Evolutionary conservation across 306 rosid species (phyloP).

Genomic region (Dalbergia cochinchinensis): DNA sequence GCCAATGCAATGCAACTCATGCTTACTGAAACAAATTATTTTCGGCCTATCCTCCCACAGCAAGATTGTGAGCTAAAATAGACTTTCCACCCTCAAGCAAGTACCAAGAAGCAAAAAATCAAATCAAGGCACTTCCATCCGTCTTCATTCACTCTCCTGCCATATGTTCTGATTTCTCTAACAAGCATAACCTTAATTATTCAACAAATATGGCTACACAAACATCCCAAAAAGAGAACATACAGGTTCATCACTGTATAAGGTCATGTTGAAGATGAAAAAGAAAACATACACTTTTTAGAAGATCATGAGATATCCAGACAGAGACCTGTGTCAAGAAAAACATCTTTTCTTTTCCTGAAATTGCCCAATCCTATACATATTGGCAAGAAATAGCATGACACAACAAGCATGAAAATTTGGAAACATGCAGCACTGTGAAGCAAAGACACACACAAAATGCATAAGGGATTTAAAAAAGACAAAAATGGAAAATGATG

Average conservation of each 20-base stretch:
- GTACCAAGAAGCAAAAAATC: neutral
- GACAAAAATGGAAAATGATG: neutral
- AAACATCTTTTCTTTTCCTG: constrained; percentile 27
- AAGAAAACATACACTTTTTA: constrained; percentile 64
- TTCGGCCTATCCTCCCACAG: too few species aligned
- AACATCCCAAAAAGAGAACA: neutral
- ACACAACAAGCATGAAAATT: constrained; percentile 28
- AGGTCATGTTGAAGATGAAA: constrained; percentile 25
- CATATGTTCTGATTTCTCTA: constrained; percentile 2
- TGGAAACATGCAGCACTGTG: neutral
- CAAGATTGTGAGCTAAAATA: too few species aligned
- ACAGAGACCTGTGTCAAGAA: constrained; percentile 58
- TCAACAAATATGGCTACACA: neutral
- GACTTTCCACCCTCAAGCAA: neutral
- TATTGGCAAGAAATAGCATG: constrained; percentile 3
- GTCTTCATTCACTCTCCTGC: neutral
- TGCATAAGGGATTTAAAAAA: neutral
- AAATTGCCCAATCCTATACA: constrained; percentile 21
- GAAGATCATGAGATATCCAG: constrained; percentile 39
- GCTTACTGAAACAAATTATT: neutral
- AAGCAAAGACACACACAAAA: neutral
- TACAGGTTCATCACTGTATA: constrained; percentile 8
- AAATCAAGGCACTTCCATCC: neutral
- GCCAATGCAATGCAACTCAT: constrained; percentile 12
- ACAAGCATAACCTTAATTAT: constrained; percentile 2